A percentile compares a stretch with the other conserved stretches of the same genome.
Conservation (phyloP, 768 basidiomycete species). For the Pulveroboletus sp. region DNA sequence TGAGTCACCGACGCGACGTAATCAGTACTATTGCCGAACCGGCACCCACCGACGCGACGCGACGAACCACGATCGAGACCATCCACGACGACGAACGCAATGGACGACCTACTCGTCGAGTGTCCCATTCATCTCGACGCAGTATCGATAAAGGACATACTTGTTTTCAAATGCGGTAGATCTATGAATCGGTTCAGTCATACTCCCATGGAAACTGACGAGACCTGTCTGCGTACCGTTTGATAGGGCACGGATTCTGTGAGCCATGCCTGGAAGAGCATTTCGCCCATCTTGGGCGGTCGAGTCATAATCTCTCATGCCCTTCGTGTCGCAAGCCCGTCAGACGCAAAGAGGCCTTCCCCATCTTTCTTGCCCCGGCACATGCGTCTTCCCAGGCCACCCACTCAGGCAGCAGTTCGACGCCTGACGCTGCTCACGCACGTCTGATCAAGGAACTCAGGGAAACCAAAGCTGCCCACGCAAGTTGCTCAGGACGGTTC, state of each 20-base stretch:
- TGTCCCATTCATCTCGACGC: slow-evolving; percentile 32
- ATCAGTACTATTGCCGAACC: too few species aligned
- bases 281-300: slow-evolving; percentile 9
- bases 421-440: slow-evolving; percentile 4
- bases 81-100: slow-evolving; percentile 1
- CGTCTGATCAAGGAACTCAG: slow-evolving; percentile 14
- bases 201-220: slow-evolving; percentile 10
- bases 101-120: slow-evolving; percentile 25
- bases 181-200: slow-evolving; percentile 4
- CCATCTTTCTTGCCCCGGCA: slow-evolving; percentile 25
- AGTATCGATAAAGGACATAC: slow-evolving; percentile 25
- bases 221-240: slow-evolving; percentile 8
- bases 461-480: slow-evolving; percentile 12
- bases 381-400: slow-evolving; percentile 3
- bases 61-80: not conserved
- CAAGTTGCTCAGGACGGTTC: slow-evolving; percentile 8
- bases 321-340: slow-evolving; percentile 31
- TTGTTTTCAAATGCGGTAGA: slow-evolving; percentile 31
- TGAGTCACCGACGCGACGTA: not conserved
- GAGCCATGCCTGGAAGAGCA: slow-evolving; percentile 26
- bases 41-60: not conserved
- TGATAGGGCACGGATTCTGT: slow-evolving; percentile 32
- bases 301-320: slow-evolving; percentile 12
- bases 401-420: slow-evolving; percentile 1
- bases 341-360: slow-evolving; percentile 24